A percentile compares a stretch with the other conserved stretches of the same genome.
phyloP scores from a whole-genome alignment of 1,139 yeast species.

The Ashbya aceris region DNA sequence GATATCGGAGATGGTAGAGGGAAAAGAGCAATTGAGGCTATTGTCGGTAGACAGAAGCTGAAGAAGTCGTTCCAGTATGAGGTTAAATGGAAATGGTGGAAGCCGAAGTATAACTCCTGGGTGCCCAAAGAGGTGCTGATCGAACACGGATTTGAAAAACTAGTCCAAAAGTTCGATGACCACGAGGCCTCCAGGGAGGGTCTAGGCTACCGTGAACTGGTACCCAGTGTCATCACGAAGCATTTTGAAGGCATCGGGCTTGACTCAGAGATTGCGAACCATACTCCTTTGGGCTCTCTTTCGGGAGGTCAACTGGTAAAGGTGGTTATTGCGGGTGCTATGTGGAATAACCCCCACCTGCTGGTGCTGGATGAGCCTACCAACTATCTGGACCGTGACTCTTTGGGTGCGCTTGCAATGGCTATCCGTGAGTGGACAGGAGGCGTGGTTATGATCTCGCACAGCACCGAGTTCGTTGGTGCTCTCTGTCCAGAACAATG shows the following conservation, averaged over 20 bases:
- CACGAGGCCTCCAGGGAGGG: slow-evolving; percentile 99
- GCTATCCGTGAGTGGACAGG: slow-evolving; percentile 98
- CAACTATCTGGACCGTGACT: slow-evolving; percentile 94
- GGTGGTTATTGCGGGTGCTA: slow-evolving; percentile 98
- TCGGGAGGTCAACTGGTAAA: slow-evolving; percentile 98
- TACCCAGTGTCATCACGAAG: slow-evolving; percentile 86
- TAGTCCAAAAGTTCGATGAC: slow-evolving; percentile 91
- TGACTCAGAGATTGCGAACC: slow-evolving; percentile 97
- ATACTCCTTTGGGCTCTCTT: slow-evolving; percentile 90
- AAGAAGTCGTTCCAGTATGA: slow-evolving; percentile 96
- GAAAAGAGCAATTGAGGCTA: slow-evolving; percentile 78
- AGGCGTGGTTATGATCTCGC: slow-evolving; percentile 98
- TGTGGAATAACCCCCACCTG: slow-evolving; percentile 99
- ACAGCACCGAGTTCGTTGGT: slow-evolving; percentile 92
- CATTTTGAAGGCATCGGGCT: slow-evolving; percentile 96
- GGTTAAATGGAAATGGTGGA: slow-evolving; percentile 87
- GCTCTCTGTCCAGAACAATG: slow-evolving; percentile 98
- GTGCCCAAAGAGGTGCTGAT: slow-evolving; percentile 74
- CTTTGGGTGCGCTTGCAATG: slow-evolving; percentile 92
- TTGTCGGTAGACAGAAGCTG: slow-evolving; percentile 94
- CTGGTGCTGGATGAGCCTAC: slow-evolving; percentile 97
- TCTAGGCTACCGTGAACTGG: slow-evolving; percentile 87
- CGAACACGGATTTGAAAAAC: slow-evolving; percentile 76
- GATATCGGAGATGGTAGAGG: slow-evolving; percentile 86
- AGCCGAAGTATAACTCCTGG: slow-evolving; percentile 92